Conservation (phyloP, 805 yeast genomes). For the Ogataea neopini region DNA sequence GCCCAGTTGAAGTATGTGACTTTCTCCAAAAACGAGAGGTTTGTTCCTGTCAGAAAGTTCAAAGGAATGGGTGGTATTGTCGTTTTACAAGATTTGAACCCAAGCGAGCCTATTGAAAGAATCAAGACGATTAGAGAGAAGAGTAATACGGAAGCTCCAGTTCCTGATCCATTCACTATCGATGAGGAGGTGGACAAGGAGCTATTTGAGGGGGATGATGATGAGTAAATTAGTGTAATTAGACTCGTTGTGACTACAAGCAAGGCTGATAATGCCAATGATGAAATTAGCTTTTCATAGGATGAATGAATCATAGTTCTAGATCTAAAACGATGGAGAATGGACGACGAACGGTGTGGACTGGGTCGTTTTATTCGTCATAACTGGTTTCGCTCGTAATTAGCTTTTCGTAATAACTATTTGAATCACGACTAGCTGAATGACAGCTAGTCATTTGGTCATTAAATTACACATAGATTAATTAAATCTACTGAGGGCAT, state of each 20-base stretch:
- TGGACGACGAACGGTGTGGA: no score
- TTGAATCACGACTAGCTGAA: no score
- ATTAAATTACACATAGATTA: no score
- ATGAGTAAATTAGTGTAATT: slow-evolving; percentile 1
- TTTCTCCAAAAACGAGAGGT: slow-evolving; percentile 72
- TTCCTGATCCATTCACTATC: slow-evolving; percentile 69
- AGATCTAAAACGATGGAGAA: no score
- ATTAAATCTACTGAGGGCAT: slow-evolving; percentile 51
- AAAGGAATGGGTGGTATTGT: slow-evolving; percentile 70
- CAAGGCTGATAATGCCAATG: no score
- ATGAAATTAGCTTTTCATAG: no score
- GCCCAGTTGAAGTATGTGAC: slow-evolving; percentile 82
- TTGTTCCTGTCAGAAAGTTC: slow-evolving; percentile 78
- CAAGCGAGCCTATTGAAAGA: slow-evolving; percentile 59
- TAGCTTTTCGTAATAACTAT: no score
- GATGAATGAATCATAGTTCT: background rate
- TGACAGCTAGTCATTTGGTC: no score
- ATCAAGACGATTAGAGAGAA: slow-evolving; percentile 85
- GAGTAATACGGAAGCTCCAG: slow-evolving; percentile 70
- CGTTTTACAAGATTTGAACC: slow-evolving; percentile 63
- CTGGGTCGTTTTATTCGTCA: no score
- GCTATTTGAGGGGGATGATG: slow-evolving; percentile 29
- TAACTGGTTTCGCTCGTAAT: no score
- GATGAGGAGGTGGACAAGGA: slow-evolving; percentile 41
- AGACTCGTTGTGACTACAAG: no score